Base-by-base conservation (phyloP, 768 basidiomycete genomes). In the Amanita molliuscula region DNA sequence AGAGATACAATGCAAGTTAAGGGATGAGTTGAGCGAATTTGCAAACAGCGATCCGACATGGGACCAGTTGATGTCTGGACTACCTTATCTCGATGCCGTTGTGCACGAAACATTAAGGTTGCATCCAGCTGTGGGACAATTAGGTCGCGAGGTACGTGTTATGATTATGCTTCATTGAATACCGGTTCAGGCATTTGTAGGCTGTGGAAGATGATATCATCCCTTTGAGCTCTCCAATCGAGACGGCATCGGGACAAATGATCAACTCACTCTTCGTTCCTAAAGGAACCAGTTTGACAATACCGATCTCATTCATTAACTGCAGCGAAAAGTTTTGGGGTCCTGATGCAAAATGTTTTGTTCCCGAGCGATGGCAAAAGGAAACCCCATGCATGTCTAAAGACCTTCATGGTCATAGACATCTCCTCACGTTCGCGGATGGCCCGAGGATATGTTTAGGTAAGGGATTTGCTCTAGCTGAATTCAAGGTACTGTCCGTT, bases 351-450 rank as follows among this genome's bases (percentile, higher is more conserved):
- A n/a, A n/a, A n/a, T n/a, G n/a, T n/a, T n/a, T n/a, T n/a, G n/a
- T 6, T 57, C n/a, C n/a, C n/a, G n/a, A n/a, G n/a, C n/a, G n/a
- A n/a, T n/a, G n/a, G n/a, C n/a, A n/a, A n/a, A n/a, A 65, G 5
- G 55, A 44, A 2, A 58, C 7, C 53, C 53, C 44, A 52, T 55
- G 21, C 18, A 42, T 48, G 1, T 67, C 66, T 8, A 59, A 65
- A 28, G 64, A 63, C 33, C 54, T 70, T 36, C 65, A 65, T 28
- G 66, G 69, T 1, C 64, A 67, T 29, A 58, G 62, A n/a, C 73
- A 75, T 35, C 48, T 74, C 1, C 60, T 73, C 47, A 69, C 69
- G 3, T 77, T 75, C 55, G 59, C 67, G 0, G 74, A 76, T 37
- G 76, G 75, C 1, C 64, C 66, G 3, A 60, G 72, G 31, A 65